Evolutionary conservation across 805 yeast species (phyloP).

Genomic region (Clavispora vitiphila): DNA sequence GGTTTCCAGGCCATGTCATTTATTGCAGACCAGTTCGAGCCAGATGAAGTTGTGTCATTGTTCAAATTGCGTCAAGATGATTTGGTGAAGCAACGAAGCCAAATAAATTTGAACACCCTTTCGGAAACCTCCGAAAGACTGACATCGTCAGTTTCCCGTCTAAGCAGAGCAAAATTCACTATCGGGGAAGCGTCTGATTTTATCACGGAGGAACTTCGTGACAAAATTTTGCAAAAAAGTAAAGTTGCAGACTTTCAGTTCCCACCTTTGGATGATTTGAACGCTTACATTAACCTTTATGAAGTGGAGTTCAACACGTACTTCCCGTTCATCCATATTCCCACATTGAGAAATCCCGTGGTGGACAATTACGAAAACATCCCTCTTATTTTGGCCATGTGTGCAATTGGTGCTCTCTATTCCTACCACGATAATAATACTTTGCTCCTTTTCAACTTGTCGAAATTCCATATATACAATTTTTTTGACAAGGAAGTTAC

Average conservation of each 20-base stretch:
- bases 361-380: slow-evolving; percentile 42
- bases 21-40: slow-evolving; percentile 20
- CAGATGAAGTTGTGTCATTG: slow-evolving; percentile 51
- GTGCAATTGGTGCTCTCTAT: slow-evolving; percentile 85
- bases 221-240: slow-evolving; percentile 48
- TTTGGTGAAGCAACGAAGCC: slow-evolving; percentile 44
- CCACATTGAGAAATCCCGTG: slow-evolving; percentile 41
- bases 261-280: slow-evolving; percentile 72
- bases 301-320: slow-evolving; percentile 74
- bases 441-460: slow-evolving; percentile 59
- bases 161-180: slow-evolving; percentile 14
- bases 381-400: slow-evolving; percentile 74
- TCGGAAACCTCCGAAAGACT: slow-evolving; percentile 1
- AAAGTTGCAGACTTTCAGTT: slow-evolving; percentile 55
- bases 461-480: slow-evolving; percentile 61
- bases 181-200: slow-evolving; percentile 20
- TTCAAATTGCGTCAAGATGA: slow-evolving; percentile 66
- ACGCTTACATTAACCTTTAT: slow-evolving; percentile 69
- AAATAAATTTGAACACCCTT: neutral
- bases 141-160: neutral
- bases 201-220: slow-evolving; percentile 49
- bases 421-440: slow-evolving; percentile 78
- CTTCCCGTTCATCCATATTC: slow-evolving; percentile 80
- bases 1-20: slow-evolving; percentile 41
- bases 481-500: slow-evolving; percentile 52